phyloP scores from a whole-genome alignment of 768 basidiomycete species.

The Gloeostereum incarnatum region DNA sequence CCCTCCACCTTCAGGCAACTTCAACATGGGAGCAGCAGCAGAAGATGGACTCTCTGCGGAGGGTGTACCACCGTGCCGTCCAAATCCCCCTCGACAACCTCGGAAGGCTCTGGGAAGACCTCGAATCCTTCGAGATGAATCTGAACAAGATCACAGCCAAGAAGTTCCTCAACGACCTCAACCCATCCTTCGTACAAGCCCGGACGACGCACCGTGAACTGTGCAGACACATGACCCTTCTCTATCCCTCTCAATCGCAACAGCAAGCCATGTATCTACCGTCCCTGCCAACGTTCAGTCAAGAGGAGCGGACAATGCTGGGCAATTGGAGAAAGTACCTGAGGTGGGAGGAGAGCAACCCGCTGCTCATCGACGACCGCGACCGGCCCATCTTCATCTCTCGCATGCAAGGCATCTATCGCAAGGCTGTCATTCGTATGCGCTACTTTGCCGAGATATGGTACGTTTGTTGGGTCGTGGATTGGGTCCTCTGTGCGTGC shows the following conservation, averaged over 20 bases:
- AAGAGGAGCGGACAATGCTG: constrained; percentile 65
- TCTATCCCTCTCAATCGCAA: constrained; percentile 39
- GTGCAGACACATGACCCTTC: constrained; percentile 51
- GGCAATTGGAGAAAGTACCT: constrained; percentile 87
- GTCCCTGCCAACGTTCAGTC: constrained; percentile 61
- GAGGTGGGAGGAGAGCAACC: constrained; percentile 94
- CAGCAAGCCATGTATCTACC: constrained; percentile 55
- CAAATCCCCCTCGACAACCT: constrained; percentile 93
- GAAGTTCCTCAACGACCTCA: constrained; percentile 91
- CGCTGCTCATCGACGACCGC: constrained; percentile 83
- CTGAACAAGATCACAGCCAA: constrained; percentile 93
- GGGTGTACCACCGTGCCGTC: constrained; percentile 88
- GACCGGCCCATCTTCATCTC: constrained; percentile 58
- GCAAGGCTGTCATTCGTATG: constrained; percentile 87
- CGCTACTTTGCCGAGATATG: constrained; percentile 94
- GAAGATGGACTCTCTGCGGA: constrained; percentile 88
- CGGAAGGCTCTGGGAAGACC: constrained; percentile 88
- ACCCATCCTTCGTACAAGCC: constrained; percentile 92
- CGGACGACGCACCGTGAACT: constrained; percentile 82
- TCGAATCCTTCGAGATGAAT: constrained; percentile 83
- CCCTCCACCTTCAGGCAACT: constrained; percentile 32
- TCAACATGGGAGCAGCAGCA: constrained; percentile 95
- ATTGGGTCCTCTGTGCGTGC: constrained; percentile 2
- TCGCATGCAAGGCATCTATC: constrained; percentile 75
- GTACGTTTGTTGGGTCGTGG: constrained; percentile 28